Conservation (phyloP, 768 basidiomycete genomes). For the Hemileccinum rubropunctum region DNA sequence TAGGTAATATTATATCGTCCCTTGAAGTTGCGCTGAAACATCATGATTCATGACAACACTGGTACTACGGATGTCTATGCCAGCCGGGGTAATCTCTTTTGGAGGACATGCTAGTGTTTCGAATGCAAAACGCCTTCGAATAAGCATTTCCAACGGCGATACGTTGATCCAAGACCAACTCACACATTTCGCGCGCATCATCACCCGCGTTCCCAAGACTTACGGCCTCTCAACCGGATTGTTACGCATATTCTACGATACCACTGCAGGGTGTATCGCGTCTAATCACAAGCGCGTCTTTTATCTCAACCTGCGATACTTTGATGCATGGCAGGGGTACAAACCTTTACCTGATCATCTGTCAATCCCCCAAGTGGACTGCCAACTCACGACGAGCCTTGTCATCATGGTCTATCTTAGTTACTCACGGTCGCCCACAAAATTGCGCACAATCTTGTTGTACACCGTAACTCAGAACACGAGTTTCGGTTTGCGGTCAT, state of each 20-base stretch:
- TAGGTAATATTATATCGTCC: too few relatives aligned
- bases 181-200: slow-evolving; percentile 65
- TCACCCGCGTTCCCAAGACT: slow-evolving; percentile 59
- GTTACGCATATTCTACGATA: slow-evolving; percentile 83
- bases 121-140: neutral
- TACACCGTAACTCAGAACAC: slow-evolving; percentile 82
- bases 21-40: too few relatives aligned
- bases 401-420: slow-evolving; percentile 23
- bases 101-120: neutral
- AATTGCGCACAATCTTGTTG: slow-evolving; percentile 84
- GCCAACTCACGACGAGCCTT: neutral
- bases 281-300: slow-evolving; percentile 86
- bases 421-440: slow-evolving; percentile 89
- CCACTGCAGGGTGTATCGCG: slow-evolving; percentile 74
- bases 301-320: slow-evolving; percentile 84
- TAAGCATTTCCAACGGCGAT: slow-evolving; percentile 53
- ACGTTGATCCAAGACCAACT: slow-evolving; percentile 50
- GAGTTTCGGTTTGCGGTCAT: slow-evolving; percentile 91
- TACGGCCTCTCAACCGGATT: slow-evolving; percentile 69
- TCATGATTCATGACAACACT: too few relatives aligned
- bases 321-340: slow-evolving; percentile 75
- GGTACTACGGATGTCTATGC: slow-evolving; percentile 60
- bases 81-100: slow-evolving; percentile 44
- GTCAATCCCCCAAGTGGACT: too few relatives aligned
- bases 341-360: neutral